Conservation (phyloP, 2,329 filamentous ascomycete genomes). For the Nemania sp. region DNA sequence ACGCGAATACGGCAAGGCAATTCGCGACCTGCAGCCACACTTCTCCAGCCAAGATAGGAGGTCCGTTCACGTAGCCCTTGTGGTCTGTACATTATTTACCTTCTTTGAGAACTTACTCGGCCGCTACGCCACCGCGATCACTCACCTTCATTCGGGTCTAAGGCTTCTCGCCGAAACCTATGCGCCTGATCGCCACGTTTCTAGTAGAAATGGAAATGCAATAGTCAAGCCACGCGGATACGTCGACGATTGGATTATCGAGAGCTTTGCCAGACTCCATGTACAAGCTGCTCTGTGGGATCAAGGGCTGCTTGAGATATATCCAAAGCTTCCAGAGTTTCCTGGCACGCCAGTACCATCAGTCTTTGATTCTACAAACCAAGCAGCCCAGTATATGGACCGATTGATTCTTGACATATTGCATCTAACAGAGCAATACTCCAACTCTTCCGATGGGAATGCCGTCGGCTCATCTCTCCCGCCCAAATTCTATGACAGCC, state of each 20-base stretch:
- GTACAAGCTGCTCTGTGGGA: constrained; percentile 38
- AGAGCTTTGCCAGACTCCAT: constrained; percentile 43
- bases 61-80: constrained; percentile 44
- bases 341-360: constrained; percentile 16
- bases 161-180: constrained; percentile 39
- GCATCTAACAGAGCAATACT: constrained; percentile 28
- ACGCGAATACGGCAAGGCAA: constrained; percentile 44
- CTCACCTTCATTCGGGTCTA: constrained; percentile 49
- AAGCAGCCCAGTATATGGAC: constrained; percentile 32
- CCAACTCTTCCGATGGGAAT: neutral
- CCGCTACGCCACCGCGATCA: constrained; percentile 42
- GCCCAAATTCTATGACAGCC: constrained; percentile 16
- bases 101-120: constrained; percentile 43
- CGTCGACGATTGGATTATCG: constrained; percentile 48
- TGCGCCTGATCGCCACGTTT: constrained; percentile 2
- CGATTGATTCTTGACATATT: constrained; percentile 31
- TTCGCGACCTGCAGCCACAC: constrained; percentile 42
- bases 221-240: constrained; percentile 31
- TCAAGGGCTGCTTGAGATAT: constrained; percentile 27
- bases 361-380: constrained; percentile 29
- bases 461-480: neutral
- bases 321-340: constrained; percentile 16
- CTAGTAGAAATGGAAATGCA: constrained; percentile 5
- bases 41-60: constrained; percentile 32
- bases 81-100: constrained; percentile 44